These are phyloP conservation scores for Pelargonium citronellum DNA, from an alignment of 441 rosid genomes.

Conservation along the genomic window DNA sequence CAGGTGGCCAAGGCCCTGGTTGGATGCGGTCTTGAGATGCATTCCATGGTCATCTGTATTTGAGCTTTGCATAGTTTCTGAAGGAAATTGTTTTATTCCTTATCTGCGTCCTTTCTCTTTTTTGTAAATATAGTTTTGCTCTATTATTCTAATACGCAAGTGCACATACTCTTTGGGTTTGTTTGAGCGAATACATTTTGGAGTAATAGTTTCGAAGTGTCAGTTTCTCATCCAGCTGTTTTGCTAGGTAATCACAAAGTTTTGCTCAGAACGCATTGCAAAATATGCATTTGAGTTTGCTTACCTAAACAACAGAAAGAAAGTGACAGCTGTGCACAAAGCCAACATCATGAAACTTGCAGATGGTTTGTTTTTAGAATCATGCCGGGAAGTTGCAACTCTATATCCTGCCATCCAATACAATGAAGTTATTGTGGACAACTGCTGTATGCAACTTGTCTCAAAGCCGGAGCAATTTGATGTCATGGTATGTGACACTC, in stretches of 20 bases:
- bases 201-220: no score
- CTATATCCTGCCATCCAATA: constrained; percentile 22
- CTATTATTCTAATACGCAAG: no score
- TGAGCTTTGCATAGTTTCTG: no score
- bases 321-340: constrained; percentile 1
- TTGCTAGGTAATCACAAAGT: not conserved
- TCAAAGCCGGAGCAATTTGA: constrained; percentile 29
- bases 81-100: no score
- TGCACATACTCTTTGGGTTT: no score
- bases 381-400: constrained; percentile 25
- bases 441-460: constrained; percentile 14
- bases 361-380: constrained; percentile 25
- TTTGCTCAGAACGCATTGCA: constrained; percentile 2
- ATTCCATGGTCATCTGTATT: no score
- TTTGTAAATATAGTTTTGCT: no score
- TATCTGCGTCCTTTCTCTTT: no score
- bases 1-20: no score
- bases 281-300: not conserved
- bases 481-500: constrained; percentile 15
- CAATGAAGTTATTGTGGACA: constrained; percentile 25
- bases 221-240: not conserved
- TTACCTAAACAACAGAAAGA: constrained; percentile 1
- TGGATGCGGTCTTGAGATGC: no score
- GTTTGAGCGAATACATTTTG: no score
- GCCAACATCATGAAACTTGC: constrained; percentile 2